A percentile compares a stretch with the other conserved stretches of the same genome.
These are phyloP conservation scores for Stereum hirsutum DNA, from an alignment of 1,284 basidiomycete species.

Conservation along the genomic window DNA sequence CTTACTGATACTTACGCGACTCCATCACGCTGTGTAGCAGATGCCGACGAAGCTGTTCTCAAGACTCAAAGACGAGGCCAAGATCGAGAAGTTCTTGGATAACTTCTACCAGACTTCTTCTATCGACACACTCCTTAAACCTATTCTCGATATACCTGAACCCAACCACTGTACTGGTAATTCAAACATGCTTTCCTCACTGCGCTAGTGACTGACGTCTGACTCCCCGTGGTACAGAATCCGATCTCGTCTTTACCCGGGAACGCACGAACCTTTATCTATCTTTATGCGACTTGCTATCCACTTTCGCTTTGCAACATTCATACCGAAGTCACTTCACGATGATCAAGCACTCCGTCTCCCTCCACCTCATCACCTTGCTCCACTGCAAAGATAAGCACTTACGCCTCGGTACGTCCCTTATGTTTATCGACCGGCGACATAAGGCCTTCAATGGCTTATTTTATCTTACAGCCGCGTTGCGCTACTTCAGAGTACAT, in stretches of 20 bases:
- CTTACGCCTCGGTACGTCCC: conserved; percentile 69
- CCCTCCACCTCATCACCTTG: conserved; percentile 67
- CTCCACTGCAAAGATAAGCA: conserved; percentile 86
- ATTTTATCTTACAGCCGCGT: conserved; percentile 48
- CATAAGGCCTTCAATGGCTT: neutral
- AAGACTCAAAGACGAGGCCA: conserved; percentile 73
- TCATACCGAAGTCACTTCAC: conserved; percentile 88
- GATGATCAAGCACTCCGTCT: conserved; percentile 73
- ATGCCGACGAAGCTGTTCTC: conserved; percentile 32
- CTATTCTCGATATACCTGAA: conserved; percentile 72
- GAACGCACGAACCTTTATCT: conserved; percentile 74
- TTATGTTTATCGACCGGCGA: neutral
- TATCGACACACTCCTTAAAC: conserved; percentile 68
- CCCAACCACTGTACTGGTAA: conserved; percentile 56
- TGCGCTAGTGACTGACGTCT: conserved; percentile 3
- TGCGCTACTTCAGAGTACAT: conserved; percentile 87
- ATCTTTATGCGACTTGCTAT: conserved; percentile 84
- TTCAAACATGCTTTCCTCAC: conserved; percentile 13
- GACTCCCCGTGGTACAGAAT: conserved; percentile 26
- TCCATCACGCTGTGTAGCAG: conserved; percentile 6
- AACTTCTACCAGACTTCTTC: conserved; percentile 90
- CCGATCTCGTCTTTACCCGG: conserved; percentile 46
- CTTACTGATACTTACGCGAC: neutral
- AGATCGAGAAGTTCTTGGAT: conserved; percentile 81
- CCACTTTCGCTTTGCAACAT: conserved; percentile 84